Conservation (phyloP, 495 filamentous ascomycete species). For the Haplographium delicatum region DNA sequence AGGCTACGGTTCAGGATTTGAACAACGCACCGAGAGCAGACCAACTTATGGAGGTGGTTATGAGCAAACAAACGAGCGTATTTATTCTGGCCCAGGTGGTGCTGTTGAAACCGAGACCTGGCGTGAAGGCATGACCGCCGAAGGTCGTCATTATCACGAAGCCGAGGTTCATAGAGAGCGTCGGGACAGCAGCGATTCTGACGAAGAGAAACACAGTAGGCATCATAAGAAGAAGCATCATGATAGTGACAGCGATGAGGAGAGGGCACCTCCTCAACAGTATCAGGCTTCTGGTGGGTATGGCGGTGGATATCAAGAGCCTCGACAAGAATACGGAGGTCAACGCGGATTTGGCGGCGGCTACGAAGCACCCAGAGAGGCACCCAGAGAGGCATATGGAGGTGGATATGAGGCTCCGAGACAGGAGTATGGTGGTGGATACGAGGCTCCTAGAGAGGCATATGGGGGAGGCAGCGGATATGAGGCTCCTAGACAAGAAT, state of each 20-base stretch:
- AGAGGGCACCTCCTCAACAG: background rate
- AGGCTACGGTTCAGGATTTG: constrained; percentile 10
- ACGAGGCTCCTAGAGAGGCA: background rate
- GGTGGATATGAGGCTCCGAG: background rate
- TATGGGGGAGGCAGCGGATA: background rate
- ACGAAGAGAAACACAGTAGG: constrained; percentile 17
- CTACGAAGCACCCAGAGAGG: background rate
- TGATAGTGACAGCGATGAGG: constrained; percentile 2
- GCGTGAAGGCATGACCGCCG: constrained; percentile 14
- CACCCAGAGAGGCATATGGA: background rate
- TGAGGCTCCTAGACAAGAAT: constrained; percentile 2
- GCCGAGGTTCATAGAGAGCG: constrained; percentile 1
- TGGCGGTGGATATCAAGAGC: constrained; percentile 4
- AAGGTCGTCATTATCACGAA: constrained; percentile 13
- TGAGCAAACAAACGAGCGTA: constrained; percentile 21
- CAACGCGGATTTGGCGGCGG: constrained; percentile 2
- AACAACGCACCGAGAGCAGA: constrained; percentile 10
- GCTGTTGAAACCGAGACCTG: constrained; percentile 17
- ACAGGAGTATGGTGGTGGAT: constrained; percentile 9
- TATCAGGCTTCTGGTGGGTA: constrained; percentile 1
- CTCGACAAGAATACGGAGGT: background rate
- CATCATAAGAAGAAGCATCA: constrained; percentile 7
- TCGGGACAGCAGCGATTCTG: constrained; percentile 8
- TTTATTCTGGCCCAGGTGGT: constrained; percentile 12
- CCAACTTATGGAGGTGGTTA: constrained; percentile 22